These are phyloP conservation scores for Yarrowia hollandica DNA, from an alignment of 805 yeast species.

Conservation along the genomic window DNA sequence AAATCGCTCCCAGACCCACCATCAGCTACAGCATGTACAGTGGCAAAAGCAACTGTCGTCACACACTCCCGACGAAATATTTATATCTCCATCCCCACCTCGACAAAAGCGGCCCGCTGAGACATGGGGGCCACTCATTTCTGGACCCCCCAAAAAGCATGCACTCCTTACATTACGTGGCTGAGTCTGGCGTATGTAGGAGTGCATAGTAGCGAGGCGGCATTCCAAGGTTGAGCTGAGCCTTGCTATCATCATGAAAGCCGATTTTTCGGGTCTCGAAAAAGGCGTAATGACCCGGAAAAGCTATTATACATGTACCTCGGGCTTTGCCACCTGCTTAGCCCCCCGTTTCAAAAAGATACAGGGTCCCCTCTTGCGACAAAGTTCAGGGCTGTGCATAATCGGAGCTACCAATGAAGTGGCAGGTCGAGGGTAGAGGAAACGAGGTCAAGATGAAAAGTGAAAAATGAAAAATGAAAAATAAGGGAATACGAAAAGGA, in stretches of 20 bases:
- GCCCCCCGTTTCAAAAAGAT: neutral
- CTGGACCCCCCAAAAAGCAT: neutral
- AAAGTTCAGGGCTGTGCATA: slow-evolving; percentile 25
- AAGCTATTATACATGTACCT: neutral
- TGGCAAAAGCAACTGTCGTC: too few relatives aligned
- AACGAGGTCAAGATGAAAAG: too few relatives aligned
- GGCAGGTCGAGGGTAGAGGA: neutral
- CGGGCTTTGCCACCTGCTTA: neutral
- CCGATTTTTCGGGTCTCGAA: too few relatives aligned
- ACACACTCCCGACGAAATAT: neutral
- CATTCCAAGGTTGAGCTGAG: too few relatives aligned
- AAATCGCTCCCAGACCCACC: too few relatives aligned
- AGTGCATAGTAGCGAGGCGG: too few relatives aligned
- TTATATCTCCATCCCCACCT: neutral
- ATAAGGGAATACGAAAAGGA: too few relatives aligned
- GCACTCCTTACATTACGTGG: neutral
- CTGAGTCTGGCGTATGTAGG: too few relatives aligned
- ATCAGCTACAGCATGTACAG: too few relatives aligned
- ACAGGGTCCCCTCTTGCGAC: neutral
- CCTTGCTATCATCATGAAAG: too few relatives aligned
- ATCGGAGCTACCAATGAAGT: slow-evolving; percentile 3
- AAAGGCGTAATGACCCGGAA: neutral
- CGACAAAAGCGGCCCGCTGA: neutral
- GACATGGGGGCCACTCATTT: neutral
- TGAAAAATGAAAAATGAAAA: neutral